Percentiles rank a stretch among this genome's conserved stretches.
Conservation (phyloP, 116 monocot species). For the Zostera marina region DNA sequence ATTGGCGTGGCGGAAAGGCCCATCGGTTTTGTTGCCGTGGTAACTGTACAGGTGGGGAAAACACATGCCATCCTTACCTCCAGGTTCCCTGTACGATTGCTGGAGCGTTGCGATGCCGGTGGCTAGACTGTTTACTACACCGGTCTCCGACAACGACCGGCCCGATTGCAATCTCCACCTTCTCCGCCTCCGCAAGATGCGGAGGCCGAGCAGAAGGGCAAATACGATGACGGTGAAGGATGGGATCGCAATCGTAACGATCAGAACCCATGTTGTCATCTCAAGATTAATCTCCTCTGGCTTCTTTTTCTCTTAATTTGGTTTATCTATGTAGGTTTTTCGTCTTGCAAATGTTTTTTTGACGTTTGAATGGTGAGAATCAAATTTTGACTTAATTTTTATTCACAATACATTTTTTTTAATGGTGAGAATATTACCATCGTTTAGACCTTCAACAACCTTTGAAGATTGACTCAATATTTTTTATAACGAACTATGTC, state of each 20-base stretch:
- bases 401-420: too few species aligned
- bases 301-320: too few species aligned
- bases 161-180: background rate
- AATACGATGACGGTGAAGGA: background rate
- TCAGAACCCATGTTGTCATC: background rate
- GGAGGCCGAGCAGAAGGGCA: background rate
- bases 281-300: background rate
- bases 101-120: background rate
- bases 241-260: background rate
- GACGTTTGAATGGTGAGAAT: too few species aligned
- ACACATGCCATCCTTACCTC: background rate
- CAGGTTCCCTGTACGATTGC: background rate
- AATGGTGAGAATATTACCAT: too few species aligned
- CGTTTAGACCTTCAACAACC: too few species aligned
- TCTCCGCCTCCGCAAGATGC: background rate
- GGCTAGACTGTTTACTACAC: background rate
- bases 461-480: too few species aligned
- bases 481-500: too few species aligned
- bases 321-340: too few species aligned
- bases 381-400: too few species aligned
- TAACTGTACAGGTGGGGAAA: background rate
- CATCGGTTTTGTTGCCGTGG: background rate
- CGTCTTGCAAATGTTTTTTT: too few species aligned
- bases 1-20: background rate
- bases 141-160: background rate